Base-by-base conservation (phyloP, 2,329 filamentous ascomycete species). In the Pseudopyricularia javanii region DNA sequence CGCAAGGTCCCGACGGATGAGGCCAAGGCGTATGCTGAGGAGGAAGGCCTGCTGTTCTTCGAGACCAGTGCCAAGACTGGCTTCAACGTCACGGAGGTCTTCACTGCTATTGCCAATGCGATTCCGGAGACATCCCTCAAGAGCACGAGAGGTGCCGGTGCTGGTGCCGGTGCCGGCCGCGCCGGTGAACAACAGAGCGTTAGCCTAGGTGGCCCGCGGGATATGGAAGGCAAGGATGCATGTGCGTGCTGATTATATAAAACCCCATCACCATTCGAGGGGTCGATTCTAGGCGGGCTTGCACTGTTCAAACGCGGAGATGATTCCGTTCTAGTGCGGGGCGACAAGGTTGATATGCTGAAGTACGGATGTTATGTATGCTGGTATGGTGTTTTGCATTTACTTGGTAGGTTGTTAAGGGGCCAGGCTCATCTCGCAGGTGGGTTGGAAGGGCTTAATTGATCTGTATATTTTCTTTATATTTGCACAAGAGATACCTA, bases 21-120 rank as follows among this genome's bases (percentile, higher is more conserved):
- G 72, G 93, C 91, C 43, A 89, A 90, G 72, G 75, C 82, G 53
- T 98, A 97, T 69, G 93, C 93, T 7, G 91, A 97, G 60, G 91
- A 97, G 69, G 93, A 98, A 70, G 82, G 85, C 53, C 73, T 98
- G 59, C 70, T 98, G 58, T 98, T 98, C 74, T 97, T 96, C 68
- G 93, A 98, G 76, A 98, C 93, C 15, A 95, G 88, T 66, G 93
- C 93, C 49, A 98, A 98, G 82, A 93, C 89, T 4, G 93, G 93
- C 26, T 80, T 86, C 65, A 96, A 96, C 67, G 93, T 98, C 37
- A 83, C 86, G 52, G 91, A 96, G 62, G 93, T 98, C 32, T 98
- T 98, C 66, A 96, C 91, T 47, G 93, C 93, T 32, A 98, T 98
- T 66, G 93, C 93, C 55, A 97, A 97, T 66, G 90, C 91, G 40